Evolutionary conservation across 352 stramenopile species (phyloP).

Genomic region (Aphanomyces stellatus): DNA sequence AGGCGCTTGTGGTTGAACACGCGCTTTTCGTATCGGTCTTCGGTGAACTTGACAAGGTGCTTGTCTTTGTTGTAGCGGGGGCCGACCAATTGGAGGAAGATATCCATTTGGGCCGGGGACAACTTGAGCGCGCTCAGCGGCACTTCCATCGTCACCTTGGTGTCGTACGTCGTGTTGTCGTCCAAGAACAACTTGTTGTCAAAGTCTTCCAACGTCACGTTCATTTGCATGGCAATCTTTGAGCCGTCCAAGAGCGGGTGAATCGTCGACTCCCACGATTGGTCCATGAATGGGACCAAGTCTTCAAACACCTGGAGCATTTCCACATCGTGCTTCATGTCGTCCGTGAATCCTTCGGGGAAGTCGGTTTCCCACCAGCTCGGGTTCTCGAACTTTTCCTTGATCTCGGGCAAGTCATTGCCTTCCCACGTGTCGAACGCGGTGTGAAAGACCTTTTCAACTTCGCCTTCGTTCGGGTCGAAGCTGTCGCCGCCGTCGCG

Average conservation of each 20-base stretch:
- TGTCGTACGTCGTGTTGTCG: slow-evolving; percentile 73
- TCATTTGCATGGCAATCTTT: slow-evolving; percentile 61
- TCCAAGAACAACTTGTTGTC: slow-evolving; percentile 72
- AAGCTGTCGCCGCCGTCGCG: slow-evolving; percentile 1
- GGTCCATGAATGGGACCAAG: slow-evolving; percentile 62
- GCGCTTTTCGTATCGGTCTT: slow-evolving; percentile 67
- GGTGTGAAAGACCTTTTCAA: slow-evolving; percentile 17
- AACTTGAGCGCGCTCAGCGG: slow-evolving; percentile 56
- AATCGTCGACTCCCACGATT: slow-evolving; percentile 73
- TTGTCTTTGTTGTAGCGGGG: slow-evolving; percentile 66
- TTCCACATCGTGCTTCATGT: slow-evolving; percentile 82
- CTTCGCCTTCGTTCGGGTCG: slow-evolving; percentile 3
- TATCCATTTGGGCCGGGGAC: slow-evolving; percentile 33
- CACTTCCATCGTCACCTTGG: slow-evolving; percentile 74
- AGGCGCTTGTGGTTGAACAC: slow-evolving; percentile 82
- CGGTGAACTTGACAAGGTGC: slow-evolving; percentile 62
- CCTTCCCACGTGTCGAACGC: slow-evolving; percentile 21
- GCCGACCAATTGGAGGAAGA: slow-evolving; percentile 59
- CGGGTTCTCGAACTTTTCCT: slow-evolving; percentile 61
- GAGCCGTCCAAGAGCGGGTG: slow-evolving; percentile 62
- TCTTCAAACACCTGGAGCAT: slow-evolving; percentile 77
- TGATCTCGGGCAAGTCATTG: slow-evolving; percentile 19
- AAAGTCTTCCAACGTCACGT: slow-evolving; percentile 72
- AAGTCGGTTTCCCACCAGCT: slow-evolving; percentile 74
- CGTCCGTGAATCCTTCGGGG: slow-evolving; percentile 52